These are phyloP conservation scores for Paraphysoderma sedebokerense DNA, from an alignment of 371 early-diverging fungal genomes.

Conservation along the genomic window DNA sequence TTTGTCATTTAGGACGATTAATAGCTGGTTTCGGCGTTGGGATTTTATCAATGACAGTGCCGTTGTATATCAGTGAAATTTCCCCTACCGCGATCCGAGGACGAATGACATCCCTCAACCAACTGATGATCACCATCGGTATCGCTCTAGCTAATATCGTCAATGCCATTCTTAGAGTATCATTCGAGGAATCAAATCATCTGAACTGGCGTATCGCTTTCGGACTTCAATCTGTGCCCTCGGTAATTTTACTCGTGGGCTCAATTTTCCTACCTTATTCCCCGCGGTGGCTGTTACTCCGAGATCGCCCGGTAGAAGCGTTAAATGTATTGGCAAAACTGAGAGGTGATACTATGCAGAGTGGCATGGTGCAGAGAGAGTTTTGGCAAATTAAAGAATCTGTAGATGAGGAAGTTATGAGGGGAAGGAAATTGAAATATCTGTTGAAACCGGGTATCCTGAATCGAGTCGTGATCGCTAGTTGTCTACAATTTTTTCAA, in stretches of 20 bases:
- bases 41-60: conserved; percentile 68
- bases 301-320: conserved; percentile 46
- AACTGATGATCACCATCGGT: conserved; percentile 60
- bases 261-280: conserved; percentile 70
- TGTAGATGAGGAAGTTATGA: conserved; percentile 40
- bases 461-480: conserved; percentile 40
- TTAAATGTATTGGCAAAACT: conserved; percentile 46
- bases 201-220: conserved; percentile 63
- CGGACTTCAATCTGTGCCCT: conserved; percentile 57
- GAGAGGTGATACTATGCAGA: conserved; percentile 31
- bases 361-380: conserved; percentile 40
- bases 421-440: conserved; percentile 41
- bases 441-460: conserved; percentile 38
- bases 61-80: conserved; percentile 80
- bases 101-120: conserved; percentile 67
- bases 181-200: conserved; percentile 10
- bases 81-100: conserved; percentile 75
- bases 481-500: conserved; percentile 42
- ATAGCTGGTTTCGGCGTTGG: conserved; percentile 74
- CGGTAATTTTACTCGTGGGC: conserved; percentile 39
- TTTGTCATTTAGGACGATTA: conserved; percentile 53
- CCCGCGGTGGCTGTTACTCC: conserved; percentile 72
- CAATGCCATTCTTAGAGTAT: conserved; percentile 11
- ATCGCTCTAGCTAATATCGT: conserved; percentile 12
- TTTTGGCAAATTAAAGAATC: conserved; percentile 47